These are phyloP conservation scores for Aphanomyces cochlioides DNA, from an alignment of 352 stramenopile species.

Conservation along the genomic window DNA sequence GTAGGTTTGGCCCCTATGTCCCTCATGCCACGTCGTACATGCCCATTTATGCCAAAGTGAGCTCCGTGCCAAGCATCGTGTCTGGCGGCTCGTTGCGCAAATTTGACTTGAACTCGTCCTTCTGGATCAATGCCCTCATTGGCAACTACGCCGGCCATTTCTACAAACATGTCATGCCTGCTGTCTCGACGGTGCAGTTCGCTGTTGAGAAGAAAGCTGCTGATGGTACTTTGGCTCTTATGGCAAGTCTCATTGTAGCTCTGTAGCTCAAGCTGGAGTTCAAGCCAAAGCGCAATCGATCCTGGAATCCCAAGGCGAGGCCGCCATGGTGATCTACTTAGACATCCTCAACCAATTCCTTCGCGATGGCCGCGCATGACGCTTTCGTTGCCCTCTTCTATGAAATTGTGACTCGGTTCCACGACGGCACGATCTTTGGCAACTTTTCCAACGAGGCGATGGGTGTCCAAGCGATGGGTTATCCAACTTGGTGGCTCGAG, in stretches of 20 bases:
- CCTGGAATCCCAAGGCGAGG: conserved; percentile 15
- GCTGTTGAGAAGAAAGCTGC: conserved; percentile 7
- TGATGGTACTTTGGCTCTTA: neutral
- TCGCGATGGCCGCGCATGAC: neutral
- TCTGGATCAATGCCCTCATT: conserved; percentile 25
- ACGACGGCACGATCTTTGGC: conserved; percentile 27
- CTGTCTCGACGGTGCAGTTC: conserved; percentile 1
- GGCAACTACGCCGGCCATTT: conserved; percentile 26
- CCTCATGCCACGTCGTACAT: conserved; percentile 25
- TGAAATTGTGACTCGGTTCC: conserved; percentile 17
- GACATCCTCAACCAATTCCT: conserved; percentile 4
- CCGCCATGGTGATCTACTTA: conserved; percentile 20
- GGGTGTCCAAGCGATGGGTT: conserved; percentile 15
- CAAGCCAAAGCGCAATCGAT: conserved; percentile 10
- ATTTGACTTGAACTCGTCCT: conserved; percentile 14
- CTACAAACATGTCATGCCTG: conserved; percentile 27
- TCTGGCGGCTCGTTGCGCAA: conserved; percentile 6
- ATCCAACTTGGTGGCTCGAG: conserved; percentile 29
- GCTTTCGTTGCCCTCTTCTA: conserved; percentile 22
- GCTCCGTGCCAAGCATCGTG: neutral
- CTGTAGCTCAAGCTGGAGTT: conserved; percentile 23
- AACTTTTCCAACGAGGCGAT: conserved; percentile 25
- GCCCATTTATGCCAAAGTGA: conserved; percentile 27
- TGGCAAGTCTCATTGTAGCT: neutral
- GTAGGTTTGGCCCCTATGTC: conserved; percentile 26